Evolutionary conservation across 371 early-diverging fungal species (phyloP).

Genomic region (Apophysomyces elegans): DNA sequence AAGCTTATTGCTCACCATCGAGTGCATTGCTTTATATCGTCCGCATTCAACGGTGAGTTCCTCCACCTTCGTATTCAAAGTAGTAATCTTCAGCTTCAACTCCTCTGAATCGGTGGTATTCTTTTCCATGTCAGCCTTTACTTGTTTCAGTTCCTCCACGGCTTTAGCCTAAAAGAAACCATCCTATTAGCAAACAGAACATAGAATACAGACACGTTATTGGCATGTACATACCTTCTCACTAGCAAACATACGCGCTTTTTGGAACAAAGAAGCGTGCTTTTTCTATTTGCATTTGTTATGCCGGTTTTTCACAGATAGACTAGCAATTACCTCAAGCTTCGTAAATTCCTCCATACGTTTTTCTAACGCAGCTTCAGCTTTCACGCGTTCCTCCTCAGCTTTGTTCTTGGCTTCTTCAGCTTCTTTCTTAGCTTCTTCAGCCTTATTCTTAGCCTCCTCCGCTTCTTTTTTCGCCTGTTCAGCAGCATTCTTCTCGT

Average conservation of each 20-base stretch:
- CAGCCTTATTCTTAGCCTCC: slow-evolving; percentile 8
- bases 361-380: slow-evolving; percentile 12
- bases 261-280: slow-evolving; percentile 1
- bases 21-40: slow-evolving; percentile 23
- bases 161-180: neutral
- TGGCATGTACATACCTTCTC: neutral
- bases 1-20: slow-evolving; percentile 23
- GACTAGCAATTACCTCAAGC: slow-evolving; percentile 17
- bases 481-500: slow-evolving; percentile 16
- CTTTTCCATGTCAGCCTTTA: neutral
- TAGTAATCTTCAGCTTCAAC: slow-evolving; percentile 12
- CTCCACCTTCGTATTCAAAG: slow-evolving; percentile 15
- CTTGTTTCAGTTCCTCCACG: neutral
- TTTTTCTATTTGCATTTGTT: neutral
- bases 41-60: slow-evolving; percentile 15
- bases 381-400: slow-evolving; percentile 11
- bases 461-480: neutral
- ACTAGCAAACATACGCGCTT: neutral
- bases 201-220: neutral
- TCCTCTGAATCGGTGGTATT: slow-evolving; percentile 9
- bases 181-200: neutral
- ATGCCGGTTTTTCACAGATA: neutral
- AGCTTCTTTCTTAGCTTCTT: slow-evolving; percentile 13
- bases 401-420: slow-evolving; percentile 11
- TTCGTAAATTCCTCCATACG: slow-evolving; percentile 12